Conservation (phyloP, 1,284 basidiomycete genomes). For the Puccinia triticina region DNA sequence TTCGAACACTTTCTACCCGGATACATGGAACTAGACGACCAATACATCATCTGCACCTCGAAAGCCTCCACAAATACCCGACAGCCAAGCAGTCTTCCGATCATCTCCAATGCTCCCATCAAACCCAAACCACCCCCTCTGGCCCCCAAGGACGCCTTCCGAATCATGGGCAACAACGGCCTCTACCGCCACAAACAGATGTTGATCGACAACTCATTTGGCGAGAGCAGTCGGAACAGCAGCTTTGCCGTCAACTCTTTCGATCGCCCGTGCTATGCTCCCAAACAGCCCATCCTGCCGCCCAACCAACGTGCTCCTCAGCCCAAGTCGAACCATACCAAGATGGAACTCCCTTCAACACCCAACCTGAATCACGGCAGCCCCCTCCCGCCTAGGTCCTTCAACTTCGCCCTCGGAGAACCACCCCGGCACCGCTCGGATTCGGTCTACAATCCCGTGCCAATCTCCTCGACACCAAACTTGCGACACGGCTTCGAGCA, state of each 20-base stretch:
- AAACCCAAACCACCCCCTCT: constrained; percentile 24
- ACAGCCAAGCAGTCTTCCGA: neutral
- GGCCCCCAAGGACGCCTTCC: constrained; percentile 42
- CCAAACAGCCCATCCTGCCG: constrained; percentile 2
- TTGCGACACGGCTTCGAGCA: constrained; percentile 41
- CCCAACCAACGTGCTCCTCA: constrained; percentile 8
- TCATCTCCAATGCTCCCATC: constrained; percentile 33
- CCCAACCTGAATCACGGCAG: constrained; percentile 34
- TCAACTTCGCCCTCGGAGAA: constrained; percentile 24
- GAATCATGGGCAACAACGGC: constrained; percentile 38
- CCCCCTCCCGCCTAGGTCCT: constrained; percentile 1
- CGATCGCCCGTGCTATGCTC: constrained; percentile 33
- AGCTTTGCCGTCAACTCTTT: constrained; percentile 42
- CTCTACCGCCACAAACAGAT: constrained; percentile 31
- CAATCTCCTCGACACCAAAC: constrained; percentile 49
- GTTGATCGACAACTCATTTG: constrained; percentile 41
- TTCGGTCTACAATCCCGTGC: constrained; percentile 23
- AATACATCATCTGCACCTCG: constrained; percentile 26
- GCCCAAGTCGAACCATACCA: constrained; percentile 14
- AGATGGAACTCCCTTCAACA: neutral
- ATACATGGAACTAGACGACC: constrained; percentile 46
- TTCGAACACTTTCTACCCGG: constrained; percentile 28
- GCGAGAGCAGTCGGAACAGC: constrained; percentile 44
- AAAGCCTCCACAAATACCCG: neutral
- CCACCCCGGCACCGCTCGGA: neutral